These are phyloP conservation scores for Kentomonas sorsogonicus DNA, from an alignment of 208 protist genomes.

Conservation along the genomic window DNA sequence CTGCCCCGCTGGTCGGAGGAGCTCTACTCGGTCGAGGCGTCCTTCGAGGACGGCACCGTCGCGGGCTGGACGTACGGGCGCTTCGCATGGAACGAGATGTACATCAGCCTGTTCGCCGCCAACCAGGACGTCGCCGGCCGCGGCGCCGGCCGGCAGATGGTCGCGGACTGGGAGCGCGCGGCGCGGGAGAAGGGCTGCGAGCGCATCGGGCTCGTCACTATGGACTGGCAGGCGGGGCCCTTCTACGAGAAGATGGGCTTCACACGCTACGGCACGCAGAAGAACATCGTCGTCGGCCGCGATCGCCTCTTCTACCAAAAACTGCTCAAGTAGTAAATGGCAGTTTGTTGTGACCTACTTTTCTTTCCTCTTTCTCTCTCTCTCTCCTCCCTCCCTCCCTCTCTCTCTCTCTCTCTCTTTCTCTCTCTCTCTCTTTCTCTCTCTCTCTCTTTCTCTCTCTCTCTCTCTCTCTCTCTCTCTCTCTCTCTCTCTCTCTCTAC, in stretches of 20 bases:
- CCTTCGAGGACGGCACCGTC: constrained; percentile 10
- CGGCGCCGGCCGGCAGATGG: not conserved
- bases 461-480: not conserved
- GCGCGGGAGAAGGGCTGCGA: constrained; percentile 16
- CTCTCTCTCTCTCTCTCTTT: not conserved
- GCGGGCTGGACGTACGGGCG: constrained; percentile 14
- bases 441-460: not conserved
- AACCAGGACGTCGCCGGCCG: constrained; percentile 4
- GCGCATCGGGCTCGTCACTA: constrained; percentile 31
- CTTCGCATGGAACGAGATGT: constrained; percentile 13
- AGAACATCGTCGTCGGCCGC: constrained; percentile 23
- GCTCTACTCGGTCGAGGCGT: constrained; percentile 8
- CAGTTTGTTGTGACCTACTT: not conserved
- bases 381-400: not conserved
- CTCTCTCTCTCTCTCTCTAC: not conserved
- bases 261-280: constrained; percentile 21
- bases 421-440: constrained; percentile 2
- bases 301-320: constrained; percentile 35
- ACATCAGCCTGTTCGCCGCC: not conserved
- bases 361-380: not conserved
- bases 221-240: constrained; percentile 41
- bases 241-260: constrained; percentile 41
- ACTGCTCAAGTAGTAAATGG: constrained; percentile 15
- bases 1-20: constrained; percentile 16
- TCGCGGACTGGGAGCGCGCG: constrained; percentile 10